Percentiles rank a stretch among this genome's conserved stretches.
Conservation (phyloP, 2,329 filamentous ascomycete species). For the Fusarium chuoi region DNA sequence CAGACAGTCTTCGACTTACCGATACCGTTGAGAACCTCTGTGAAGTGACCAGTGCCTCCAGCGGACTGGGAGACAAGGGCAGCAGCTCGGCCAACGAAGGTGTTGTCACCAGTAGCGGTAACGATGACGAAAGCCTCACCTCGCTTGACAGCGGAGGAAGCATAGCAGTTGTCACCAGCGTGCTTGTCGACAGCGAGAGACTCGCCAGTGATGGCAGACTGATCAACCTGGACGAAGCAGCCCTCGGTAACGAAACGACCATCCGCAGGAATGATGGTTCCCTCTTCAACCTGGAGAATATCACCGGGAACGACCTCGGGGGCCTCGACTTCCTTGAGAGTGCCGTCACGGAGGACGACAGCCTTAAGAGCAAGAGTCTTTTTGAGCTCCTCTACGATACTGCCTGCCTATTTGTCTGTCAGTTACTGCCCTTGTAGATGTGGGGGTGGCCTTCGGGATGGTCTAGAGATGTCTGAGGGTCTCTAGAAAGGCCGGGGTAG, state of each 20-base stretch:
- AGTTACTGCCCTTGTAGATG: no score
- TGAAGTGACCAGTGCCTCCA: constrained; percentile 84
- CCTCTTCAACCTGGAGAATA: constrained; percentile 89
- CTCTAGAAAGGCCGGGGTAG: no score
- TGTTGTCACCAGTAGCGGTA: constrained; percentile 87
- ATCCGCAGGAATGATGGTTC: constrained; percentile 91
- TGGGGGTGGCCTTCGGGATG: no score
- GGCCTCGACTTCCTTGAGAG: constrained; percentile 81
- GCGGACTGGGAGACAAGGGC: constrained; percentile 84
- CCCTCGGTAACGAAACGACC: constrained; percentile 85
- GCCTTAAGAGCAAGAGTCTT: constrained; percentile 91
- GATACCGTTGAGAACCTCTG: constrained; percentile 88
- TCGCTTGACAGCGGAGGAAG: constrained; percentile 90
- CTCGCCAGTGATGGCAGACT: constrained; percentile 91
- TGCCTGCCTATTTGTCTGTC: no score
- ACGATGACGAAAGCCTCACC: constrained; percentile 86
- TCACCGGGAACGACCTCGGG: constrained; percentile 89
- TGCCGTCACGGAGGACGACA: constrained; percentile 82
- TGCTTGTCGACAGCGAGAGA: constrained; percentile 92
- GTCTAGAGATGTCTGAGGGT: no score
- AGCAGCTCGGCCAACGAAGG: constrained; percentile 89
- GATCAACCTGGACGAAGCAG: constrained; percentile 89
- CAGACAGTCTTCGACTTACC: background rate
- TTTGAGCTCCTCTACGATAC: no score
- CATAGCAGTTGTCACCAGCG: constrained; percentile 81